Evolutionary conservation across 2,329 filamentous ascomycete genomes (phyloP).

Genomic region (Chaetomium sp.): DNA sequence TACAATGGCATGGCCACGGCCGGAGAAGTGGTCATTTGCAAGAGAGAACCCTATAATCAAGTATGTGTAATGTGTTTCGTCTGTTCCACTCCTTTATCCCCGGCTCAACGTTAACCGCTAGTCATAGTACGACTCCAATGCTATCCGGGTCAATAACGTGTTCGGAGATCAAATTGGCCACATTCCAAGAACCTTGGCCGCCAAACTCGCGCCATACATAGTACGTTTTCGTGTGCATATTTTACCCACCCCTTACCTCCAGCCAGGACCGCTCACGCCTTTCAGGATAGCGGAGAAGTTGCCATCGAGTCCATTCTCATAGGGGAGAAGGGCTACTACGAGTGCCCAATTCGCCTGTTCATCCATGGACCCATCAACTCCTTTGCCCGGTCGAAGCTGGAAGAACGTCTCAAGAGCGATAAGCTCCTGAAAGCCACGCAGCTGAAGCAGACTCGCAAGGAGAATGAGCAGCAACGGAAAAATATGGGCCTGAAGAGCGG

Average conservation of each 20-base stretch:
- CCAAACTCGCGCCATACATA: conserved; percentile 68
- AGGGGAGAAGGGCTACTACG: conserved; percentile 58
- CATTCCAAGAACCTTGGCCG: conserved; percentile 58
- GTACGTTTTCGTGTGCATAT: conserved; percentile 35
- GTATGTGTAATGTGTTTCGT: conserved; percentile 29
- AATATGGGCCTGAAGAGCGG: conserved; percentile 35
- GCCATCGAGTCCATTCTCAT: conserved; percentile 63
- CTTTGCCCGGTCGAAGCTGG: conserved; percentile 46
- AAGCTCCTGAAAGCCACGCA: conserved; percentile 55
- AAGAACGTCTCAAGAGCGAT: conserved; percentile 55
- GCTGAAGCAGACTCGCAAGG: conserved; percentile 46
- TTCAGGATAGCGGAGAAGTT: conserved; percentile 51
- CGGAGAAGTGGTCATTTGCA: conserved; percentile 57
- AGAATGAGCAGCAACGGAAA: conserved; percentile 47
- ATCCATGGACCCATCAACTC: conserved; percentile 62
- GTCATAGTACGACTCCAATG: conserved; percentile 59
- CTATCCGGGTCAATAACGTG: conserved; percentile 73
- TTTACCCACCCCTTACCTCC: neutral
- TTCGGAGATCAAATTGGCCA: conserved; percentile 72
- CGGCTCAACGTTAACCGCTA: neutral
- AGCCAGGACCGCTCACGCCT: conserved; percentile 17
- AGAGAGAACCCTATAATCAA: conserved; percentile 60
- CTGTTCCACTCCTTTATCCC: neutral
- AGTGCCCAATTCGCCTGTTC: conserved; percentile 64
- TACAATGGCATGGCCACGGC: conserved; percentile 56